A percentile compares a stretch with the other conserved stretches of the same genome.
Evolutionary conservation across 2,329 filamentous ascomycete species (phyloP).

Genomic region (Cercospora zeina): DNA sequence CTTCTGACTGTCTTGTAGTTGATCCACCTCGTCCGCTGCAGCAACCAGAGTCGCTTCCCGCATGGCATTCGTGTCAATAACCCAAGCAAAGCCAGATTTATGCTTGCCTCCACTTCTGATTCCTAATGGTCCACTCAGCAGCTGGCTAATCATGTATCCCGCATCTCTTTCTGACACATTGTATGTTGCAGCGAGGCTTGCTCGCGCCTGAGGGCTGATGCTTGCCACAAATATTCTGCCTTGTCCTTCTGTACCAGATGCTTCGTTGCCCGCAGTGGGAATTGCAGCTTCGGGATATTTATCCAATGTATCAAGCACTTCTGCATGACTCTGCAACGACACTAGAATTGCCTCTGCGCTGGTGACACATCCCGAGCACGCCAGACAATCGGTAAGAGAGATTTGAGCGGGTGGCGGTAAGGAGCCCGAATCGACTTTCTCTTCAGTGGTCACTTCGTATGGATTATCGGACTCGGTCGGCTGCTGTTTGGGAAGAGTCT

Average conservation of each 20-base stretch:
- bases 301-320: slow-evolving; percentile 83
- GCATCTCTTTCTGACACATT: slow-evolving; percentile 72
- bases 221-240: slow-evolving; percentile 85
- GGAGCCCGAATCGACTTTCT: slow-evolving; percentile 58
- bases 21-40: slow-evolving; percentile 51
- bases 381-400: slow-evolving; percentile 93
- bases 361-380: slow-evolving; percentile 95
- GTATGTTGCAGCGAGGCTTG: slow-evolving; percentile 83
- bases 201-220: slow-evolving; percentile 86
- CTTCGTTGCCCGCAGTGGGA: background rate
- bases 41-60: slow-evolving; percentile 77
- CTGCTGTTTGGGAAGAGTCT: slow-evolving; percentile 73
- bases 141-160: slow-evolving; percentile 76
- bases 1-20: slow-evolving; percentile 45
- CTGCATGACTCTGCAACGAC: slow-evolving; percentile 86
- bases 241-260: slow-evolving; percentile 34
- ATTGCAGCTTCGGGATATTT: slow-evolving; percentile 44
- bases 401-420: slow-evolving; percentile 78
- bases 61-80: slow-evolving; percentile 83
- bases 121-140: slow-evolving; percentile 70
- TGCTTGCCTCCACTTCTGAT: slow-evolving; percentile 69
- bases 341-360: slow-evolving; percentile 97
- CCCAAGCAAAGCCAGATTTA: slow-evolving; percentile 79
- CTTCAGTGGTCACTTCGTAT: slow-evolving; percentile 92
- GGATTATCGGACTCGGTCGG: slow-evolving; percentile 49